Base-by-base conservation (phyloP, 2,329 filamentous ascomycete species). In the Ascochyta lentis region DNA sequence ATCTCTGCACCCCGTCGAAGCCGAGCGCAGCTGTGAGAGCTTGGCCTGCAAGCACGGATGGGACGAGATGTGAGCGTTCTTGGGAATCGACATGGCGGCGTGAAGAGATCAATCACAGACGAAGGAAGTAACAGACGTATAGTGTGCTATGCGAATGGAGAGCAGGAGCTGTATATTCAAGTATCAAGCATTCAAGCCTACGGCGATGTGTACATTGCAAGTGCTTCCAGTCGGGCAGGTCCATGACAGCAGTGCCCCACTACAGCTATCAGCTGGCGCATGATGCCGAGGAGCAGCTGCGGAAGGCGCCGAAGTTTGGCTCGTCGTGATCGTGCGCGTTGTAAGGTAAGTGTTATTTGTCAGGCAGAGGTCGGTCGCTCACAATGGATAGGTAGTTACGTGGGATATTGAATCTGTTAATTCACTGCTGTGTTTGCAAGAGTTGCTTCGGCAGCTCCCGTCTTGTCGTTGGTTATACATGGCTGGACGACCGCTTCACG, bases 1-100 rank as follows among this genome's bases (percentile, higher is more conserved):
- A 52, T 96, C 91, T 56, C 87, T 84, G 3, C 91, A 83, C 56
- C 82, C 85, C 46, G 90, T 86, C 38, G 80, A 82, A 53, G 85
- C 82, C 37, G 91, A 95, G 57, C 94, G 89, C 42, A 98, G 86
- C 79, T 95, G 91, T 65, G 90, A 93, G 69, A 98, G 86, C 82
- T 98, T 98, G 66, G 90, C 91, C 67, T 84, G 83, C 38, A 97
- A 83, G 77, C 91, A 96, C 33, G 94, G 94, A 76, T 98, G 94
- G 15, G 80, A 81, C 35, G 92, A 96, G 73, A 96, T 80, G 78
- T 95, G 91, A 33, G 86, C 80, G 70, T 86, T 87, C 45, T 76
- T 60, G 16, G 83, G 83, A 29, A 84, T 54, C 2, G 74, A 59
- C 72, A 76, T 77, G 54, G 31, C 60, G 57, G 44, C 38, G 49